Evolutionary conservation across 805 yeast genomes (phyloP).

Genomic region (Wickerhamiella alocasiicola): DNA sequence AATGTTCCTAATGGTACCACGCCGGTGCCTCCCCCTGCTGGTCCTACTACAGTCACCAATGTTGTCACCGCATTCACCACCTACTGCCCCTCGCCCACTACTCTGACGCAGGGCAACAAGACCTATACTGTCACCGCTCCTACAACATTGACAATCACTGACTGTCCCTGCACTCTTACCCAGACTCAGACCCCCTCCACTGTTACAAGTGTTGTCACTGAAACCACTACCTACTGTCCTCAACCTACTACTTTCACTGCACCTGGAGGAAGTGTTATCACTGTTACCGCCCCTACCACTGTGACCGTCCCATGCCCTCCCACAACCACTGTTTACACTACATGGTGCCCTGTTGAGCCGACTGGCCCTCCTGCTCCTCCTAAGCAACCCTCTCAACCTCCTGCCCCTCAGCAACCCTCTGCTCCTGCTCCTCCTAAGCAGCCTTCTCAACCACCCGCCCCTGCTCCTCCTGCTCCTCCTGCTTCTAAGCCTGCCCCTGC

Average conservation of each 20-base stretch:
- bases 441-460: not conserved
- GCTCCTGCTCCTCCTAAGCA: not conserved
- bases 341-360: slow-evolving; percentile 5
- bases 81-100: slow-evolving; percentile 64
- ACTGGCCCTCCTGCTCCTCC: not conserved
- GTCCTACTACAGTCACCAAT: slow-evolving; percentile 10
- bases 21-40: not conserved
- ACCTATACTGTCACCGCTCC: slow-evolving; percentile 43
- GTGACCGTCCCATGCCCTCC: slow-evolving; percentile 33
- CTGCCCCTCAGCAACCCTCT: not conserved
- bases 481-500: slow-evolving; percentile 15
- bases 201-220: slow-evolving; percentile 17
- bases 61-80: slow-evolving; percentile 41
- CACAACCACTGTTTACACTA: slow-evolving; percentile 5
- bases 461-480: slow-evolving; percentile 26
- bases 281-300: slow-evolving; percentile 61
- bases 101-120: slow-evolving; percentile 37
- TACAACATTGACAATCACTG: slow-evolving; percentile 49
- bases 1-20: not conserved
- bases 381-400: not conserved
- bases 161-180: slow-evolving; percentile 3
- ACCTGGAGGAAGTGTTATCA: slow-evolving; percentile 33
- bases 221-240: slow-evolving; percentile 69
- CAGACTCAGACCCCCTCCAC: slow-evolving; percentile 4
- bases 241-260: slow-evolving; percentile 47